Evolutionary conservation across 2,329 filamentous ascomycete genomes (phyloP), one percentile per base, ranked within the genome.

Genomic region (Sporothrix euskadiensis): DNA sequence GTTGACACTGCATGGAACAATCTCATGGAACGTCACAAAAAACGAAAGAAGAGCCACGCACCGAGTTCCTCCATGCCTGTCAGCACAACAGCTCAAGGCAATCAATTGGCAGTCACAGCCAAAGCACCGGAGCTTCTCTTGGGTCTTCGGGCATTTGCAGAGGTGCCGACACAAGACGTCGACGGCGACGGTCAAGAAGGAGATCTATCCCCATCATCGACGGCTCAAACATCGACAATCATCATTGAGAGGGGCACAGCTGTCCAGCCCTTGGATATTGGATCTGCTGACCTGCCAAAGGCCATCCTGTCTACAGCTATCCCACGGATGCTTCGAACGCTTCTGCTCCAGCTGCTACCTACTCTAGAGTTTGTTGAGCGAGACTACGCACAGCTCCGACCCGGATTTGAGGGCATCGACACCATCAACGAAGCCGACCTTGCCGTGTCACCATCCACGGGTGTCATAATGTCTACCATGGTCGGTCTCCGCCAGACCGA

Each of bases 401-500:
- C 35, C 3, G 35, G 41, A 1, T 12, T 4, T 19, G 26, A 26
- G 1, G 69, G 68, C 9, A 59, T 65, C 4, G 16, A 66, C 14
- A 44, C 30, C 22, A 32, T 47, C 4, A 69, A 72, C 41, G 77
- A 78, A 79, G 91, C 92, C 2, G 94, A 97, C 77, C 81, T 97
- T 3, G 87, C 91, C 0, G 77, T 94, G 5, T 92, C 92, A 0
- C 89, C 92, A 0, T 85, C 84, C 0, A 89, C 87, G 0, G 94
- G 92, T 0, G 82, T 97, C 2, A 80, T 97, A 0, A 78, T 92
- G 26, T 92, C 92, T 0, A 92, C 88, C 0, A 82, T 94, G 5
- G 88, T 94, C 75, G 89, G 91, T 76, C 85, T 92, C 35, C 91
- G 90, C 59, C 94, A 97, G 78, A 73, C 70, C 1, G 72, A 73